These are phyloP conservation scores for Trichoderma sp. DNA, from an alignment of 2,329 filamentous ascomycete species.

Conservation along the genomic window DNA sequence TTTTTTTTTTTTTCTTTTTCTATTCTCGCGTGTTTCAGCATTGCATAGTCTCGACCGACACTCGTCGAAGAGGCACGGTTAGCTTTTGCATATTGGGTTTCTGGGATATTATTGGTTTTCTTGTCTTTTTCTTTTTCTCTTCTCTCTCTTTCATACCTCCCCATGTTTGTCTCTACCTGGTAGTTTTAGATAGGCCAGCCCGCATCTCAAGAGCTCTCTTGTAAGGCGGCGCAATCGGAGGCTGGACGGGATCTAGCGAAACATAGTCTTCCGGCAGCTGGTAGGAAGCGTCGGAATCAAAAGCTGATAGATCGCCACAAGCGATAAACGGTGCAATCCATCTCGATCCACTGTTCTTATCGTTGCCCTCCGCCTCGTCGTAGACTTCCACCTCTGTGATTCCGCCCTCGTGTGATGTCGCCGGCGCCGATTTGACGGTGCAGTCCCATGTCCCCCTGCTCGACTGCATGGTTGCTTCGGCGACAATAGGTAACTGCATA, in stretches of 20 bases:
- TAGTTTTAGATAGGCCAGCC: slow-evolving; percentile 26
- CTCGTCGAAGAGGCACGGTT: slow-evolving; percentile 14
- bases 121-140: neutral
- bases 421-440: slow-evolving; percentile 21
- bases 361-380: slow-evolving; percentile 33
- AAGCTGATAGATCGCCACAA: slow-evolving; percentile 92
- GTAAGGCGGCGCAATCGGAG: slow-evolving; percentile 93
- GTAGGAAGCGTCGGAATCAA: slow-evolving; percentile 95
- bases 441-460: slow-evolving; percentile 44
- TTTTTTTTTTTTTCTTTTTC: neutral
- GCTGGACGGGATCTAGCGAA: slow-evolving; percentile 87
- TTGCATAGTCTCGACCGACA: slow-evolving; percentile 17
- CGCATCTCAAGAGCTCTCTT: slow-evolving; percentile 80
- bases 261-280: slow-evolving; percentile 81
- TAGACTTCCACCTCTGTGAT: slow-evolving; percentile 51
- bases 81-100: slow-evolving; percentile 8
- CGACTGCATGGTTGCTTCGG: slow-evolving; percentile 44
- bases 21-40: slow-evolving; percentile 5
- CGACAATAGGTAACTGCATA: slow-evolving; percentile 40
- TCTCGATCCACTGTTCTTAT: slow-evolving; percentile 41
- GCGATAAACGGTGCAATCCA: slow-evolving; percentile 97
- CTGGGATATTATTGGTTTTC: slow-evolving; percentile 9
- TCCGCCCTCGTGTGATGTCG: slow-evolving; percentile 30
- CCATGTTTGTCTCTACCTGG: slow-evolving; percentile 20
- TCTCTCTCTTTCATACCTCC: neutral